A percentile compares a stretch with the other conserved stretches of the same genome.
Evolutionary conservation across 257 asterid genomes (phyloP).

Genomic region (Fraxinus cuspidata): DNA sequence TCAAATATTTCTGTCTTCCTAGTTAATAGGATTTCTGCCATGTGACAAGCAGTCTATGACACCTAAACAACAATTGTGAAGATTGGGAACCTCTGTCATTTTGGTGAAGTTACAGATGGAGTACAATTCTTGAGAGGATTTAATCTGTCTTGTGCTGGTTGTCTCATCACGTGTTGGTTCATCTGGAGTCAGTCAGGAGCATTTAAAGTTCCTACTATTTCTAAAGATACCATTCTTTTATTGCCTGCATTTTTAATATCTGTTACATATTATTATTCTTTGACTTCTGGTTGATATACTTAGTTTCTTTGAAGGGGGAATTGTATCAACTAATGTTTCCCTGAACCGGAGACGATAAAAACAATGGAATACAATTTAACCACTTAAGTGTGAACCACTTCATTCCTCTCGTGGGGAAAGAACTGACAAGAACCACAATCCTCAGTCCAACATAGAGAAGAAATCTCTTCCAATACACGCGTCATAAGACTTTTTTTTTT

Average conservation of each 20-base stretch:
- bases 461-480: background rate
- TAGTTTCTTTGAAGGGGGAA: too few species aligned
- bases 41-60: background rate
- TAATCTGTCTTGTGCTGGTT: slow-evolving; percentile 9
- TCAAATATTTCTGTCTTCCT: background rate
- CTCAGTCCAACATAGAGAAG: too few species aligned
- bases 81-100: background rate
- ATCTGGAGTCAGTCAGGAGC: slow-evolving; percentile 4
- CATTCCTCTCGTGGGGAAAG: too few species aligned
- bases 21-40: background rate
- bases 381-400: too few species aligned
- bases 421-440: too few species aligned
- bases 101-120: background rate
- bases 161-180: slow-evolving; percentile 2
- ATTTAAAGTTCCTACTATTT: slow-evolving; percentile 10
- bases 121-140: slow-evolving; percentile 3
- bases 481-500: slow-evolving; percentile 13
- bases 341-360: too few species aligned
- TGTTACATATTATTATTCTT: slow-evolving; percentile 6
- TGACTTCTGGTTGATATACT: slow-evolving; percentile 18
- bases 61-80: background rate
- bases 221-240: background rate
- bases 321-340: too few species aligned
- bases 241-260: slow-evolving; percentile 1
- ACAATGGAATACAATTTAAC: too few species aligned